Evolutionary conservation across 305 asterid species (phyloP), one percentile per base, ranked within the genome.

Genomic region (Solanum hybrid): DNA sequence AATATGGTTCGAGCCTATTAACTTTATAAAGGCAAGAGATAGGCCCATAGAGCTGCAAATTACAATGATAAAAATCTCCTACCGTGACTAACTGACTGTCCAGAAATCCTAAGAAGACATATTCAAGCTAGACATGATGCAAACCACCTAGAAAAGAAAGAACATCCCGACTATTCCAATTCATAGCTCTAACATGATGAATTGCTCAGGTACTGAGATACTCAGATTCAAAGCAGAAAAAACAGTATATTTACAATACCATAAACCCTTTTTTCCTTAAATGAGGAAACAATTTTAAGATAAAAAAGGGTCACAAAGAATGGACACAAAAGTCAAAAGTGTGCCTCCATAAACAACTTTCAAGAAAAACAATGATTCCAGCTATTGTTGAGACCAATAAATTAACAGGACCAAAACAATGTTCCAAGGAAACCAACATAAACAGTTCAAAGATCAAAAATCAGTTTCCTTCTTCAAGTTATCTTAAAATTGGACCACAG

Each of bases 361-460:
- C 27, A 85, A 32, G 76, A 56, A 85, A 82, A 85, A 85, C 88
- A 85, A 85, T 32, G 45, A 32, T 32, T 85, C 75, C 88, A 85
- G 88, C 76, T 85, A 71, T 26, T 24, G 77, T 71, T 71, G 34
- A 71, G 77, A 11, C 76, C 32, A 10, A 24, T 24, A 56, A 56
- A 31, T 85, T 32, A 56, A 85, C 45, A 51, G 22, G 75, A 84
- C 22, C 10, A 34, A 56, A 56, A 85, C 0, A 42, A 84, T 31
- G 22, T 51, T 85, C 88, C 75, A 22, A 5, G 45, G 40, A 32
- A 51, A 56, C 76, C 19, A 31, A 51, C 17, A 38, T 27, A 56
- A 85, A 56, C 9, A 56, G 88, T 85, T 85, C 76, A 85, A 56
- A 85, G 69, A 31, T 51, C 11, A 56, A 56, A 26, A 80, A 79